Evolutionary conservation across 768 basidiomycete genomes (phyloP).

Genomic region (Mycena rebaudengoi): DNA sequence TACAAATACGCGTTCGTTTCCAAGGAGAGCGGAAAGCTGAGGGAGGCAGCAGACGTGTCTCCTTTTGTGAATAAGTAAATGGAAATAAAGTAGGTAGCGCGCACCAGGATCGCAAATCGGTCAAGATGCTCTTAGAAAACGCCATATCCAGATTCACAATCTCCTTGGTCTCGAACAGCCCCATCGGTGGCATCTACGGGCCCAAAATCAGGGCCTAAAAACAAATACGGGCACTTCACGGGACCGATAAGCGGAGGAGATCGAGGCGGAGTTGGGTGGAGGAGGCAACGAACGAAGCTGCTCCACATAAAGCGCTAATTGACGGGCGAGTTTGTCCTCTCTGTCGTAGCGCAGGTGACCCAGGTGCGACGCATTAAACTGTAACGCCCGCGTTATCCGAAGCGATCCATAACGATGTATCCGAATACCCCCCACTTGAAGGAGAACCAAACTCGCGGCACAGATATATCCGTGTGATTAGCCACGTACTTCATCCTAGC

Average conservation of each 20-base stretch:
- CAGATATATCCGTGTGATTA: conserved; percentile 21
- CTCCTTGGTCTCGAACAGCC: conserved; percentile 1
- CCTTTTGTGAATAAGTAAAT: too few species aligned
- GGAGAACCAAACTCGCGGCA: conserved; percentile 24
- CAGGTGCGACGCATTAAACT: conserved; percentile 1
- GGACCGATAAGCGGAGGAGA: conserved; percentile 10
- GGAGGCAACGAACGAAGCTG: conserved; percentile 9
- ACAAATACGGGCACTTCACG: conserved; percentile 10
- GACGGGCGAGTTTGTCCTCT: conserved; percentile 3
- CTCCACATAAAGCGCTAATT: conserved; percentile 3
- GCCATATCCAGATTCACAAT: conserved; percentile 13
- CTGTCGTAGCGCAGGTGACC: conserved; percentile 7
- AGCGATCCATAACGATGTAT: conserved; percentile 23
- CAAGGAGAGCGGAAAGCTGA: too few species aligned
- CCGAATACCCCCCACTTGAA: conserved; percentile 9
- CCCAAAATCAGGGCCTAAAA: conserved; percentile 4
- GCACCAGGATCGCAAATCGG: too few species aligned
- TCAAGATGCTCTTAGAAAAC: too few species aligned
- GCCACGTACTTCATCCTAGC: conserved; percentile 24
- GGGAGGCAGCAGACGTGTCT: too few species aligned
- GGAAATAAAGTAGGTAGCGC: too few species aligned
- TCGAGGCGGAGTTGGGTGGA: conserved; percentile 7
- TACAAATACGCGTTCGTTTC: too few species aligned
- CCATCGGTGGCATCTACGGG: conserved; percentile 5
- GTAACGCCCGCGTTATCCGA: conserved; percentile 11